Base-by-base conservation (phyloP, 805 yeast genomes). In the Lipomyces yamanashiensis region DNA sequence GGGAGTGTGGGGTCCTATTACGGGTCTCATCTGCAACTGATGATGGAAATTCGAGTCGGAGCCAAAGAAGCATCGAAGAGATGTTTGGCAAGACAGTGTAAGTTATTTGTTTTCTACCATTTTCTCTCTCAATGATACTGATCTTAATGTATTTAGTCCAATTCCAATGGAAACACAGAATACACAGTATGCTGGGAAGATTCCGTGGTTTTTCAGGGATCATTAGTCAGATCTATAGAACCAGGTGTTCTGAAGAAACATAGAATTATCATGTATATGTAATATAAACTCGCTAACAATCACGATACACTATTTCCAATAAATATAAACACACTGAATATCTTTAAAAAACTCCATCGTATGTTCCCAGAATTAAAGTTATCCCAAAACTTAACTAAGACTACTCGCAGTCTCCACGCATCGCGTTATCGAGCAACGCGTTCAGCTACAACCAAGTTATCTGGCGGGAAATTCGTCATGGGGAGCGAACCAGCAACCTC, bases 1-100 rank as follows among this genome's bases (percentile, higher is more conserved):
- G 69, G 69, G 69, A 66, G 34, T 66, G 69, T 19, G 69, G 69
- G 6, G 69, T 66, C 5, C 47, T 65, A 17, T 17, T 66, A 9
- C 58, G 62, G 19, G 47, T 63, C 37, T 64, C 63, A 28, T 21
- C 39, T 34, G 13, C 43, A 19, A 21, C 10, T 52, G 23, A n/a
- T 9, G 40, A 21, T 23, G 48, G 28, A n/a, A 13, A 40, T 10
- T 2, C 21, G 28, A 28, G 28, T 5, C 28, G 28, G 5, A 28
- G 28, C 28, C 28, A 28, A 28, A 23, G 13, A 15, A 59, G 53
- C 36, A 43, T 59, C 4, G 61, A 58, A 37, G 48, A 50, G 6
- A 52, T 37, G 17, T 65, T 65, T 56, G 37, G 34, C 7, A 47
- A 48, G 6, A 40, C 36, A 17, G 48, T 64, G 64, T 62, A 39